A percentile compares a stretch with the other conserved stretches of the same genome.
Conservation (phyloP, 345 rosid species). For the Boechera divaricarpa region DNA sequence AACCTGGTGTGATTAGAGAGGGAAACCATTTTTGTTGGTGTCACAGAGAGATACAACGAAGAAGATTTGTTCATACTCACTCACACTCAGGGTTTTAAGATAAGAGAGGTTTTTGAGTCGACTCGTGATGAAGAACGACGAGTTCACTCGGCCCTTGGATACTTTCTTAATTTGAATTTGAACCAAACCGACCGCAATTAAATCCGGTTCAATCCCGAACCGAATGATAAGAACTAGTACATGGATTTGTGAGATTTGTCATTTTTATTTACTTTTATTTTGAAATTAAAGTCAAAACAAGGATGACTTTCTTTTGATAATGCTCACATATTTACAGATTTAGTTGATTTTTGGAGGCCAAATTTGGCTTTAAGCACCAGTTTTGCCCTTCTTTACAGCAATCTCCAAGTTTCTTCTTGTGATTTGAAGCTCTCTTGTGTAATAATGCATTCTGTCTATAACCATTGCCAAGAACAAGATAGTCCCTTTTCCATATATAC, state of each 20-base stretch:
- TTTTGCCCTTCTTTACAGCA: constrained; percentile 40
- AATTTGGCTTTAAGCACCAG: constrained; percentile 7
- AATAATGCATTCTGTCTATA: constrained; percentile 48
- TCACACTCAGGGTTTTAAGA: constrained; percentile 39
- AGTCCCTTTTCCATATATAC: constrained; percentile 26
- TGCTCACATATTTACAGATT: constrained; percentile 14
- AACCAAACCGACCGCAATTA: constrained; percentile 1
- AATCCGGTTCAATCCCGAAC: constrained; percentile 28
- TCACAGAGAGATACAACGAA: not conserved
- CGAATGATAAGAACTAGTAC: not conserved
- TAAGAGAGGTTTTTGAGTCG: constrained; percentile 49
- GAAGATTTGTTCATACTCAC: not conserved
- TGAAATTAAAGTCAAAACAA: not conserved
- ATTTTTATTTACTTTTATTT: not conserved
- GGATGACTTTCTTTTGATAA: not conserved
- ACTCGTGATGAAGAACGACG: constrained; percentile 19
- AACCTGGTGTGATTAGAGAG: constrained; percentile 43
- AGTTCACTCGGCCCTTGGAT: constrained; percentile 29
- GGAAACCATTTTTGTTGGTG: constrained; percentile 41
- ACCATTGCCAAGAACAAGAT: constrained; percentile 46
- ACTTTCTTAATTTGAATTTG: not conserved
- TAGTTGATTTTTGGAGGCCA: not conserved
- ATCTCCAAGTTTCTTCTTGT: constrained; percentile 44
- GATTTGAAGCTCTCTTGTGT: constrained; percentile 48
- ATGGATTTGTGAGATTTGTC: not conserved